Evolutionary conservation across 805 yeast genomes (phyloP).

Genomic region (Priceomyces fermenticarens): DNA sequence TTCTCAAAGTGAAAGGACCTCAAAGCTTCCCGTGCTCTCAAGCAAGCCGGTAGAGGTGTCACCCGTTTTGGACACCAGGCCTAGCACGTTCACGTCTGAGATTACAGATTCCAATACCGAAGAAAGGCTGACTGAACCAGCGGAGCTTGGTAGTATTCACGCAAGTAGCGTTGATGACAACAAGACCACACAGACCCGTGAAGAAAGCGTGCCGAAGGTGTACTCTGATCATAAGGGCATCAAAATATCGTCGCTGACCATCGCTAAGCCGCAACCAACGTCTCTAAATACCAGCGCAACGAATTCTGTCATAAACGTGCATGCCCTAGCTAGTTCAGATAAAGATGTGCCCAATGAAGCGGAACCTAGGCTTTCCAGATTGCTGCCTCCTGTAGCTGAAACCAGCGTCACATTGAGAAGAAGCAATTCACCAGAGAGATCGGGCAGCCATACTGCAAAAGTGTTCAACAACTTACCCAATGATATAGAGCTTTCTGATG

Average conservation of each 20-base stretch:
- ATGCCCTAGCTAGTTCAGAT: conserved; percentile 24
- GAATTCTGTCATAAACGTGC: conserved; percentile 31
- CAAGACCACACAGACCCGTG: neutral
- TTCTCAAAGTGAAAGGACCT: conserved; percentile 1
- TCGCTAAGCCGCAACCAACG: conserved; percentile 17
- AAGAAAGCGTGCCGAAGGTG: conserved; percentile 21
- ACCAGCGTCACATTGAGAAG: neutral
- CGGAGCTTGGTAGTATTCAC: too few species aligned
- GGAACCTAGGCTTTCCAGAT: neutral
- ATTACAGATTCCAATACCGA: too few species aligned
- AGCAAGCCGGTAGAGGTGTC: conserved; percentile 1
- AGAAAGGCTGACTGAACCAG: too few species aligned
- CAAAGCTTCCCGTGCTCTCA: conserved; percentile 5
- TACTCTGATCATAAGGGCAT: conserved; percentile 34
- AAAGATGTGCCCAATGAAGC: conserved; percentile 3
- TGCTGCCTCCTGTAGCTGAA: conserved; percentile 1
- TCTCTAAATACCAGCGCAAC: conserved; percentile 24
- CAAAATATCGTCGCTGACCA: conserved; percentile 24
- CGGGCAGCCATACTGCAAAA: conserved; percentile 28
- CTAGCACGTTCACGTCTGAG: too few species aligned
- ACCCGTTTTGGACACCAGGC: neutral
- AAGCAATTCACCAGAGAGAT: conserved; percentile 4
- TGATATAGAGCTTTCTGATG: conserved; percentile 45
- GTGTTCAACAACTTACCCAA: conserved; percentile 45
- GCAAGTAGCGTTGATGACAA: too few species aligned